Conservation (phyloP, 1,139 yeast genomes). For the Diutina catenulata region DNA sequence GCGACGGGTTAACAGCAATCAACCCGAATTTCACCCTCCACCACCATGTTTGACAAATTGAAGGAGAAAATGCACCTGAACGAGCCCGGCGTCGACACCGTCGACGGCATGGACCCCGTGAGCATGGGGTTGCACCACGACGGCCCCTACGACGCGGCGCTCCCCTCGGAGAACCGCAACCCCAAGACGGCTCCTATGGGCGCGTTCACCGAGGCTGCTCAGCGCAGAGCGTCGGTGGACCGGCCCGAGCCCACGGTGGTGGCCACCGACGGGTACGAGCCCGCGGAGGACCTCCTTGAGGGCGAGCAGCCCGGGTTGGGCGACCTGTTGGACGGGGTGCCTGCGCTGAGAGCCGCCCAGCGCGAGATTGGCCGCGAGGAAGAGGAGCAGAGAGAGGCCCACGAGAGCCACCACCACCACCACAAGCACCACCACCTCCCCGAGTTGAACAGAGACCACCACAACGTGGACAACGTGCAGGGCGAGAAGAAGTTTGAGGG, state of each 20-base stretch:
- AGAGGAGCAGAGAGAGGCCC: neutral
- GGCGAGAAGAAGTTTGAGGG: too few relatives aligned
- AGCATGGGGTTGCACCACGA: slow-evolving; percentile 5
- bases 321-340: neutral
- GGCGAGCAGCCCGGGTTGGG: neutral
- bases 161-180: slow-evolving; percentile 4
- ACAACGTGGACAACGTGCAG: too few relatives aligned
- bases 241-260: neutral
- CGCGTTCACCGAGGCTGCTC: neutral
- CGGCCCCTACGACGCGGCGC: slow-evolving; percentile 4
- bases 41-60: neutral
- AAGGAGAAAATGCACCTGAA: neutral
- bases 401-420: neutral
- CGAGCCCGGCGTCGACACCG: neutral
- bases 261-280: too few relatives aligned
- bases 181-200: slow-evolving; percentile 3
- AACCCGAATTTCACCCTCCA: neutral
- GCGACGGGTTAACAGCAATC: too few relatives aligned
- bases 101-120: slow-evolving; percentile 1
- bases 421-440: neutral
- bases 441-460: too few relatives aligned
- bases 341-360: neutral
- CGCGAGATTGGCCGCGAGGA: neutral
- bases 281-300: neutral
- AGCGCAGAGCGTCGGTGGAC: neutral